Base-by-base conservation (phyloP, 2,329 filamentous ascomycete genomes). In the Capronia americana region DNA sequence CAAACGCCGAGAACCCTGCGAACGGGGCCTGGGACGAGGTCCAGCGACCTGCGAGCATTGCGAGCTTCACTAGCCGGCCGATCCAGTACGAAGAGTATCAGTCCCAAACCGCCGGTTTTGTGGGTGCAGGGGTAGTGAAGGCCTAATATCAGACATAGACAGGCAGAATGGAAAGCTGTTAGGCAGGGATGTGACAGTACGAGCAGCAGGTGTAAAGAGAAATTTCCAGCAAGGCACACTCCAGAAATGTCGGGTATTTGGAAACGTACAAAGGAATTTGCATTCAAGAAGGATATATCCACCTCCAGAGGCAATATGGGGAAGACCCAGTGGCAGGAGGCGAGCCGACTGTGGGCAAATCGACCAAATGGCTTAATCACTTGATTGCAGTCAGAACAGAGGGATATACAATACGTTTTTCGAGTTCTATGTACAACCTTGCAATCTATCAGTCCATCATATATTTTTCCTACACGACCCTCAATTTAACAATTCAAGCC, bases 81-180 rank as follows among this genome's bases (percentile, higher is more conserved):
- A 23, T 28, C 24, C 48, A 20, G 23, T 51, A 51, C 24, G 48
- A 51, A 51, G 48, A 51, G 48, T 51, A 51, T 26, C 20, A 17
- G 14, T 28, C 48, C 12, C 48, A 51, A 11, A 28, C 20, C 11
- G 14, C 20, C 11, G 10, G 38, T 44, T n/a, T 1, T 44, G 2
- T 20, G 14, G 23, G 24, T 51, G 20, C 24, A 24, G 23, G 6
- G 26, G 20, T 28, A 23, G 48, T 24, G 20, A 51, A 51, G 48
- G 38, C 14, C 6, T 44, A 8, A 44, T 26, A 51, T 11, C 12
- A 2, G 20, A 10, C 20, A 6, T 11, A 23, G 26, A 51, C 48
- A 10, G 10, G 20, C 17, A 51, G 10, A 26, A 12, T 6, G 24
- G 48, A 5, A 11, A 51, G 8, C 10, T 12, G 24, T 51, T 8